Base-by-base conservation (phyloP, 208 protist species). In the Trypanosoma lewisi region DNA sequence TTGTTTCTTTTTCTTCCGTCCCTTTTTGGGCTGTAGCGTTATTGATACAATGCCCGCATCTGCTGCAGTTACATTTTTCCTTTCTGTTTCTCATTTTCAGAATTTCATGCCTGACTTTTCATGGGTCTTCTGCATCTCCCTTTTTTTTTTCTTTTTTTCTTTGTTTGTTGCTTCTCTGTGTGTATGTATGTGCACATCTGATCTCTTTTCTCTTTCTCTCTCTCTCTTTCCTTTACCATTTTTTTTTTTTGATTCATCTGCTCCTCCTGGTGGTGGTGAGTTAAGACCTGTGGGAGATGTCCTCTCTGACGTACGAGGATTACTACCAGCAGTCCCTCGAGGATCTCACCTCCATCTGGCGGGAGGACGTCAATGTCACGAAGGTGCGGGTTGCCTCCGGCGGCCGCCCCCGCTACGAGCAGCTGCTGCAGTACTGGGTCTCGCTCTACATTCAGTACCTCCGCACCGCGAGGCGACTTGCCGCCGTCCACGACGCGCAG, bases 361-460 rank as follows among this genome's bases (percentile, higher is more conserved):
- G 72, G 30, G 81, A 91, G 63, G 92, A 97, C 51, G 61, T 64
- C 2, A 57, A 73, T 19, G 55, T 91, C 19, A 74, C 67, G 5
- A 67, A 67, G 4, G 39, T 83, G 37, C 76, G 73, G 12, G 59
- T 89, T 16, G 39, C 73, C 2, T 57, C 72, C 23, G 67, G 79
- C 30, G 78, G 76, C 19, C 77, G 78, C 57, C 53, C 73, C 9
- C 74, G 81, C n/a, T 77, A 85, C 31, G 58, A 67, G 9, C 89
- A 85, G 64, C 78, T 89, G 27, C 25, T 85, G 5, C 87, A 91
- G 59, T 80, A 91, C 63, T 96, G 83, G 67, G 72, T 88, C 2
- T 83, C 87, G 36, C 73, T 97, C 4, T 98, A 98, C 65, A 74
- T 98, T 25, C 78, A 84, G 39, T 98, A 98, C 75, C 57, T 98